Conservation (phyloP, 257 asterid genomes). For the Pogostemon cablin region DNA sequence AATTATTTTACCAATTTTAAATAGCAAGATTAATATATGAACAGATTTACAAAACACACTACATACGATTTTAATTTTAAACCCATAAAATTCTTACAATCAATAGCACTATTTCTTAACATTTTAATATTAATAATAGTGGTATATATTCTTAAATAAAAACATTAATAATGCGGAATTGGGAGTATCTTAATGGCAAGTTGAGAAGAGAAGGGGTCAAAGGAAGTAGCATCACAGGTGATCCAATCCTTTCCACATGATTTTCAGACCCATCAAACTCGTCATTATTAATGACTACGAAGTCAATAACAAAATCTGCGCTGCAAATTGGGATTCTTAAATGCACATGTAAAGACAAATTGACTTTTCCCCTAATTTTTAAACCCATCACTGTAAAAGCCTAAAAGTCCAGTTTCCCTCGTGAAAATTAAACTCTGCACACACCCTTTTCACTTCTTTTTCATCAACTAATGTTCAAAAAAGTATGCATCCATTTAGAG, state of each 20-base stretch:
- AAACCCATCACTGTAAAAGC: conserved; percentile 23
- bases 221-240: conserved; percentile 29
- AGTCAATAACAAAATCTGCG: conserved; percentile 35
- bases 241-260: conserved; percentile 11
- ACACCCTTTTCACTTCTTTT: too few species aligned
- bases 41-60: too few species aligned
- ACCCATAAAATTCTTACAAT: too few species aligned
- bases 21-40: too few species aligned
- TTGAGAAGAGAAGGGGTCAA: conserved; percentile 10
- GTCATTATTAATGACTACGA: conserved; percentile 1
- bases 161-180: neutral
- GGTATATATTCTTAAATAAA: too few species aligned
- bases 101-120: too few species aligned
- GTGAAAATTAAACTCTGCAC: conserved; percentile 4
- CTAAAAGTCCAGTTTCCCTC: conserved; percentile 24
- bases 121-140: too few species aligned
- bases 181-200: neutral
- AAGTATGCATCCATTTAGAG: too few species aligned
- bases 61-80: too few species aligned
- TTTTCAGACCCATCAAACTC: neutral
- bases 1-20: too few species aligned
- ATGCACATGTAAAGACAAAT: conserved; percentile 34
- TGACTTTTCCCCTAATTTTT: conserved; percentile 30
- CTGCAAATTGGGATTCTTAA: conserved; percentile 31
- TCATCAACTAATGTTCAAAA: too few species aligned